Conservation (phyloP, 2,329 filamentous ascomycete species). For the Akanthomyces uredinophilus region DNA sequence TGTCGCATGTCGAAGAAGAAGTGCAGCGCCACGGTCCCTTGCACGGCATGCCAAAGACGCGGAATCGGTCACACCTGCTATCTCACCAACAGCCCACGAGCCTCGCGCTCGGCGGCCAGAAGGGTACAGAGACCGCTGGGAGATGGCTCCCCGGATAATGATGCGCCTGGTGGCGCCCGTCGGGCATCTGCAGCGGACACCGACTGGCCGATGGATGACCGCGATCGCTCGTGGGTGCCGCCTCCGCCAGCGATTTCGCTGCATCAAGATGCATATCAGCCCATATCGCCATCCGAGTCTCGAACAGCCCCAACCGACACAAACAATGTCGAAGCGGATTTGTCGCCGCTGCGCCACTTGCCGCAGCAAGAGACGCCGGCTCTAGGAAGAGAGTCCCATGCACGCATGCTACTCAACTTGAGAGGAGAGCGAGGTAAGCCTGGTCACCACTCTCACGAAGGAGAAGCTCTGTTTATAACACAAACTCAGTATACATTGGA, state of each 20-base stretch:
- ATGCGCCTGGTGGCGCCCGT: neutral
- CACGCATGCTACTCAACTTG: slow-evolving; percentile 39
- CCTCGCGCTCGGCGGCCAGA: neutral
- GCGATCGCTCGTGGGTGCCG: neutral
- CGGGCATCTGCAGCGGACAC: neutral
- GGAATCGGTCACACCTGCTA: slow-evolving; percentile 27
- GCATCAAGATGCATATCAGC: slow-evolving; percentile 1
- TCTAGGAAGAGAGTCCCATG: slow-evolving; percentile 16
- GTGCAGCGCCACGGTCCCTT: slow-evolving; percentile 44
- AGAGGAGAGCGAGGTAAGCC: slow-evolving; percentile 40
- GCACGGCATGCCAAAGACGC: slow-evolving; percentile 40
- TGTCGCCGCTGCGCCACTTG: neutral
- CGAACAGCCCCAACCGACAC: slow-evolving; percentile 7
- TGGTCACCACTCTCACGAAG: no score
- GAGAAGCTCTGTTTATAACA: neutral
- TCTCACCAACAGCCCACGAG: slow-evolving; percentile 8
- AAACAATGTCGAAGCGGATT: neutral
- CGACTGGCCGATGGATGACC: neutral
- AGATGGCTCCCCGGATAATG: neutral
- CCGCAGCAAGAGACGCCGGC: neutral
- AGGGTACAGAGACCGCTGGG: neutral
- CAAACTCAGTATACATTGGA: slow-evolving; percentile 40
- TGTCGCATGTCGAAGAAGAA: slow-evolving; percentile 47
- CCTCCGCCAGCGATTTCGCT: neutral
- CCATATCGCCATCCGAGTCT: slow-evolving; percentile 17